Conservation (phyloP, 805 yeast species). For the Grigorovia yakushimaensis region DNA sequence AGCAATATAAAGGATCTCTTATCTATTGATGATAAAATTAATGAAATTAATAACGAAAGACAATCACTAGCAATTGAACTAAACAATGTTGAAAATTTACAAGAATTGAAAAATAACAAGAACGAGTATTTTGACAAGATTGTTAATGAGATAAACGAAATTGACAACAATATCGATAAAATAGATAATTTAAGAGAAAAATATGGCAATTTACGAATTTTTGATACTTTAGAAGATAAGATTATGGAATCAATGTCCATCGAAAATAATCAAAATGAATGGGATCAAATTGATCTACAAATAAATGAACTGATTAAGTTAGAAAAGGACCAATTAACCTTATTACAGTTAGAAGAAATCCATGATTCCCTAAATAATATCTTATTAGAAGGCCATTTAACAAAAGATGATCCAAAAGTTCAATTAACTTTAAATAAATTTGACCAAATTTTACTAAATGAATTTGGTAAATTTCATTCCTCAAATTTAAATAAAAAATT, state of each 20-base stretch:
- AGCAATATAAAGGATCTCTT: conserved; percentile 20
- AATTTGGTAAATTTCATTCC: conserved; percentile 7
- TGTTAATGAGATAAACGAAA: conserved; percentile 14
- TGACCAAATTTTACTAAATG: conserved; percentile 7
- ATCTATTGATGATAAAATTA: conserved; percentile 19
- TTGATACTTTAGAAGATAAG: conserved; percentile 10
- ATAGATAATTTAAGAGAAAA: conserved; percentile 11
- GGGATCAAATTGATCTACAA: conserved; percentile 2
- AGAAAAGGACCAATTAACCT: not conserved
- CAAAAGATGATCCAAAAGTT: not conserved
- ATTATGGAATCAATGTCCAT: conserved; percentile 6
- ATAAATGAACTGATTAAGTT: conserved; percentile 2
- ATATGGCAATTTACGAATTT: conserved; percentile 19
- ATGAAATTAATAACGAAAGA: conserved; percentile 18
- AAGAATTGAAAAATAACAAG: conserved; percentile 1
- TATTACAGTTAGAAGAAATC: conserved; percentile 5
- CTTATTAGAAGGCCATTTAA: conserved; percentile 3
- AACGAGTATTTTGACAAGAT: conserved; percentile 5
- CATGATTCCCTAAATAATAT: conserved; percentile 4
- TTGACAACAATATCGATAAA: conserved; percentile 9
- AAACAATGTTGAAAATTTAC: conserved; percentile 8
- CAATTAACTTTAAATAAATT: conserved; percentile 5
- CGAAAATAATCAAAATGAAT: conserved; percentile 2
- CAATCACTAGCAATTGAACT: conserved; percentile 13
- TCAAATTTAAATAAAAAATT: conserved; percentile 12